A percentile compares a stretch with the other conserved stretches of the same genome.
Evolutionary conservation across 192 early-diverging fungal genomes (phyloP).

Genomic region (Tieghemiomyces parasiticus): DNA sequence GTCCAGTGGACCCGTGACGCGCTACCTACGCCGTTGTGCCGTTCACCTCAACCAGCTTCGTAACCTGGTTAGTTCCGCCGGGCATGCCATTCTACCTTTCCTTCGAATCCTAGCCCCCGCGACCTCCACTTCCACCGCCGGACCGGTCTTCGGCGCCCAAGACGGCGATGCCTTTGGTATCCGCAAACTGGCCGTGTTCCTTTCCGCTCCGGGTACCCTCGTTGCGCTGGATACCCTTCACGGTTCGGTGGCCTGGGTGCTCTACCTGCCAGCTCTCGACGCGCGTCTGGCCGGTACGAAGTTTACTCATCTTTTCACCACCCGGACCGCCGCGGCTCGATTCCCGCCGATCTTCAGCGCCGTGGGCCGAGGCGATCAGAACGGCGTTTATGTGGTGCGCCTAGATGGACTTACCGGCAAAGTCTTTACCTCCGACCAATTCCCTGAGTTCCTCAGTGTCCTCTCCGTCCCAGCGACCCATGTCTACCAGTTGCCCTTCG

Average conservation of each 20-base stretch:
- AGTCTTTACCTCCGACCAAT: neutral
- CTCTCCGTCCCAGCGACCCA: neutral
- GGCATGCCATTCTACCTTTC: conserved; percentile 9
- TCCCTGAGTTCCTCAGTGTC: too few species aligned
- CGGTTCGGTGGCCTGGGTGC: conserved; percentile 71
- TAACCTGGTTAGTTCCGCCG: conserved; percentile 4
- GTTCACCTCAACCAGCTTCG: conserved; percentile 12
- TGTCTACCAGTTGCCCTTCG: conserved; percentile 6
- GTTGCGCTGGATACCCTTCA: conserved; percentile 66
- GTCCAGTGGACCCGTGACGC: conserved; percentile 33
- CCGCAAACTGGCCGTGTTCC: conserved; percentile 77
- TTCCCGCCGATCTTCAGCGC: conserved; percentile 1
- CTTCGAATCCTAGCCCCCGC: neutral
- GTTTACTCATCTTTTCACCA: conserved; percentile 3
- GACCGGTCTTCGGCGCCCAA: conserved; percentile 12
- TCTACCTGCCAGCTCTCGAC: conserved; percentile 16
- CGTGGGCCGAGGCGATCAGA: neutral
- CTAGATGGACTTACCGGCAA: conserved; percentile 3
- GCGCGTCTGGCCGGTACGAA: neutral
- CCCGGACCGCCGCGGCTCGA: conserved; percentile 1
- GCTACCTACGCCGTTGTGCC: conserved; percentile 42
- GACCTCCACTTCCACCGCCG: too few species aligned
- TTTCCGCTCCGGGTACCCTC: conserved; percentile 60
- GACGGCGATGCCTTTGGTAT: conserved; percentile 63
- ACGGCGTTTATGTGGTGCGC: neutral